Base-by-base conservation (phyloP, 495 filamentous ascomycete genomes). In the Astrothelium macrocarpum region DNA sequence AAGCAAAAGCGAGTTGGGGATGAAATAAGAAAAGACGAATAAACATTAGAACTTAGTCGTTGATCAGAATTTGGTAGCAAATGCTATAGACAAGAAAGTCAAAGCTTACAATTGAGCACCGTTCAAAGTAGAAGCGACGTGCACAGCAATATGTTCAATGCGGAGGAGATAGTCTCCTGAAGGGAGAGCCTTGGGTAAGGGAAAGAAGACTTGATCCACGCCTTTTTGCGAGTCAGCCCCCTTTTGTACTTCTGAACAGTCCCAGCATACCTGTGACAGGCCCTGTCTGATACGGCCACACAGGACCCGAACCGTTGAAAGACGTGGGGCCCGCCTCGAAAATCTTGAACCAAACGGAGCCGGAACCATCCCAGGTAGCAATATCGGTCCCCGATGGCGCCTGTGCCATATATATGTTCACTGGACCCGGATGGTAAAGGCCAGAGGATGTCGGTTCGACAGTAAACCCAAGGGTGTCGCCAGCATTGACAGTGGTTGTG, bases 281-380 rank as follows among this genome's bases (percentile, higher is more conserved):
- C 29, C 49, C 49, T 29, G 49, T 56, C 25, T 56, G 49, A 29
- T 56, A 56, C 29, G 49, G 49, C 49, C 49, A 56, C 49, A 56
- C 49, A 11, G 49, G 49, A 16, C 49, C 49, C 16, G 49, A 56
- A 28, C 23, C 49, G 29, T 56, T 56, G 49, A 56, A 56, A 56
- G 49, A 56, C 29, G 49, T 56, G 23, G 49, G 49, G 25, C 49
- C 49, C 9, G 49, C 49, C 49, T 56, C 49, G 25, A 56, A 56
- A 29, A 56, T 56, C 49, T 56, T 56, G 49, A 56, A 56, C 49
- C 49, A 56, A 56, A 56, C 49, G 25, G 49, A 56, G 20, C 49
- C 49, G 11, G 49, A 56, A 9, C 49, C 49, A 56, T 56, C 49
- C 49, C 49, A 56, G n/a, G 49, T 56, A 16, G 49, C 49, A 56